These are phyloP conservation scores for Pugionium cornutum DNA, from an alignment of 345 rosid genomes.

Conservation along the genomic window DNA sequence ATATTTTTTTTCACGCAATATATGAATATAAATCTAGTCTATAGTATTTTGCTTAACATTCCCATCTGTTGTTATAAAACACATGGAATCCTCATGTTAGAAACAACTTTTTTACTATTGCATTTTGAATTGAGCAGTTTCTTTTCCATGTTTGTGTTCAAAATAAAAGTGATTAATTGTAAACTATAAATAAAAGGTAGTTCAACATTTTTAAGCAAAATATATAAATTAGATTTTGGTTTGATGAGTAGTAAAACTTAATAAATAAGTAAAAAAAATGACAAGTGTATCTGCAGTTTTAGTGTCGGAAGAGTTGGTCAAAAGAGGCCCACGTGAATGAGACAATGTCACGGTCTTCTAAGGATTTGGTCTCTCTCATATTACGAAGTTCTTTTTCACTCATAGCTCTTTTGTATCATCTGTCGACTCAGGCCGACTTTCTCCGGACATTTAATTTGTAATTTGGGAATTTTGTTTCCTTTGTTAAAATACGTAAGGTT, in stretches of 20 bases:
- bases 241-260: background rate
- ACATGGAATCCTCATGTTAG: too few species aligned
- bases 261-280: conserved; percentile 2
- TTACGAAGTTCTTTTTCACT: conserved; percentile 33
- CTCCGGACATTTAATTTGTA: background rate
- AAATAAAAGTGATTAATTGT: conserved; percentile 33
- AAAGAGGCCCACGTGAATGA: conserved; percentile 44
- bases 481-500: too few species aligned
- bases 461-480: too few species aligned
- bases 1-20: too few species aligned
- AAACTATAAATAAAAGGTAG: conserved; percentile 14
- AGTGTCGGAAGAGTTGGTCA: conserved; percentile 41
- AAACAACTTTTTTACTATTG: too few species aligned
- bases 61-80: background rate
- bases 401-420: conserved; percentile 16
- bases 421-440: background rate
- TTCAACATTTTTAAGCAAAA: conserved; percentile 28
- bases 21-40: background rate
- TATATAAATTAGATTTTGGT: conserved; percentile 22
- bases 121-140: background rate
- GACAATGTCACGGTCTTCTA: conserved; percentile 45
- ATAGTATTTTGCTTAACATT: background rate
- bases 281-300: conserved; percentile 36
- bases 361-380: conserved; percentile 40
- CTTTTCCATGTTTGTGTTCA: conserved; percentile 26